Evolutionary conservation across 73 alveolate genomes (phyloP), one percentile per base, ranked within the genome.

Genomic region (Paramecium caudatum): DNA sequence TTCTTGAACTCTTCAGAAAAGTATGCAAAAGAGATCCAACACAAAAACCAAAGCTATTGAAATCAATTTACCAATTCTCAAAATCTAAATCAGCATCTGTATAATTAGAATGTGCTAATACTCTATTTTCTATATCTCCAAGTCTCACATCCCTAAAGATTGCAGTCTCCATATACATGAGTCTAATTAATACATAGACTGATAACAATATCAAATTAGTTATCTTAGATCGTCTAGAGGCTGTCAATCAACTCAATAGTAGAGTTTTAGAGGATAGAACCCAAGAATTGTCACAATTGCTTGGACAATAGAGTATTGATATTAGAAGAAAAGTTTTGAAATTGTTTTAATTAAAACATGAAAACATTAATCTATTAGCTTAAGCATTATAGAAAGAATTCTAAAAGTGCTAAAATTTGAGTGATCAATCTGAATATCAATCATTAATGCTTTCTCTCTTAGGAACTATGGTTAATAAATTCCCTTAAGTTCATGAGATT

Each of bases 171-270:
- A 91, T 91, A 16, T 96, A 95, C 70, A 86, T 96, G 78, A 88
- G 91, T 10, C 84, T 96, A 16, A 68, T 90, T 25, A 96, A 93
- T 61, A 91, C 95, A 27, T 91, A 94, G 68, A 47, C 95, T 4
- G 99, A 96, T 47, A 96, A 95, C 43, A 96, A 96, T 82, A 95
- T 96, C 23, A 96, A 96, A 90, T 85, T 96, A 63, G 91, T 96
- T 33, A 91, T 96, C 2, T 92, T 96, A 9, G 95, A 93, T 34
- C 95, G 95, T 80, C 82, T 96, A 13, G 82, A 65, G 25, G 43
- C 47, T 37, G 74, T 91, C 8, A 65, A 65, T 33, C 8, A 65
- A 33, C 62, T 63, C 69, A 80, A 62, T 32, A 41, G 48, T 15
- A 37, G 88, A 41, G 88, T 74, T 13, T 12, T 74, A 1, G 88